phyloP scores from a whole-genome alignment of 1,139 yeast genomes.

The Yamadazyma trypodendri region DNA sequence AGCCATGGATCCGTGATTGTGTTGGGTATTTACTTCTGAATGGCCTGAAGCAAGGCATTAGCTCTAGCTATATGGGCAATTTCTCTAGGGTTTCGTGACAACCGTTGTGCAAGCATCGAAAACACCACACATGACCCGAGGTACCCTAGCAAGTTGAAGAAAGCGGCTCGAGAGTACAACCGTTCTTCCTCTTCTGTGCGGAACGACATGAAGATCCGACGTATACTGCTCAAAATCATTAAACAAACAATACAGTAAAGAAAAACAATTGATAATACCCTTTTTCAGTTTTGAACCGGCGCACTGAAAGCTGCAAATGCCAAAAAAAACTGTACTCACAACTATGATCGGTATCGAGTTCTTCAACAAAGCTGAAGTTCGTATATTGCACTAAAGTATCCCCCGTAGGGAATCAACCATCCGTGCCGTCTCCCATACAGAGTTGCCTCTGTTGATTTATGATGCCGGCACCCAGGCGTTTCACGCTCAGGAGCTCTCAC shows the following conservation, averaged over 20 bases:
- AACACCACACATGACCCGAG: conserved; percentile 78
- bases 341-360: conserved; percentile 85
- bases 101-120: conserved; percentile 74
- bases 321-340: conserved; percentile 40
- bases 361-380: conserved; percentile 43
- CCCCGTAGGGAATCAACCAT: conserved; percentile 55
- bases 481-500: conserved; percentile 68
- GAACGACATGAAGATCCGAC: conserved; percentile 78
- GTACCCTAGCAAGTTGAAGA: conserved; percentile 78
- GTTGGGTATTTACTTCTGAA: conserved; percentile 19
- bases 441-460: conserved; percentile 45
- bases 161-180: conserved; percentile 72
- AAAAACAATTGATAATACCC: background rate
- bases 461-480: conserved; percentile 74
- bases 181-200: conserved; percentile 86
- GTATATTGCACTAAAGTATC: conserved; percentile 78
- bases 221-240: conserved; percentile 65
- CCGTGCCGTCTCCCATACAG: conserved; percentile 73
- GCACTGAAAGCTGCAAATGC: conserved; percentile 1
- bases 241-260: too few relatives aligned
- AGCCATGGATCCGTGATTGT: background rate
- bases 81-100: conserved; percentile 41
- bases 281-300: conserved; percentile 6
- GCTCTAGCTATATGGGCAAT: conserved; percentile 33
- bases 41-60: conserved; percentile 25